Evolutionary conservation across 495 filamentous ascomycete genomes (phyloP), one percentile per base, ranked within the genome.

Genomic region (Acidomyces sp.): DNA sequence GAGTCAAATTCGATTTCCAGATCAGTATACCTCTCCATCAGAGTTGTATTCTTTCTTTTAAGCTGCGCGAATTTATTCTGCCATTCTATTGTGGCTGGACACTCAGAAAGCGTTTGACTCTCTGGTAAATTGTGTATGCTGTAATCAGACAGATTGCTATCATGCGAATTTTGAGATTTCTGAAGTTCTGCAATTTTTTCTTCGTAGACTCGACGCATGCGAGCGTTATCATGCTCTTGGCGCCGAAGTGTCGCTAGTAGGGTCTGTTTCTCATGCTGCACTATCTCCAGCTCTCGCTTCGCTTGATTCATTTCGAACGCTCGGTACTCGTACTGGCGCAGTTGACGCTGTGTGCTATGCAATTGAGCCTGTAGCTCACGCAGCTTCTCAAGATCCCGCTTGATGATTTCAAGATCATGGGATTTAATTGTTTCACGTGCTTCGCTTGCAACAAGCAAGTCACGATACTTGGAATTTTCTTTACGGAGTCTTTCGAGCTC

Each of bases 371-470:
- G 65, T 19, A 83, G 52, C 24, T 63, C 63, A 51, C 75, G 69
- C 27, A 82, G 56, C 47, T 80, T 70, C 46, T 72, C 66, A 12
- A 76, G 63, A 37, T 69, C 69, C 34, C 66, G 62, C 43, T 80
- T 67, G 7, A 75, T 55, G 17, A 72, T 65, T 38, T 72, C 62
- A 29, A 80, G 62, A 31, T 68, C 69, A 44, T 82, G 75, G 36
- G 71, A 64, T 25, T 70, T 62, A 29, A 58, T 53, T 30, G 80
- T 52, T 45, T 77, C 73, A 45, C 71, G 69, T 3, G 69, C 62
- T 55, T 85, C 80, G 6, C 65, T 71, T 34, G 72, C 67, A 12
- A 71, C 66, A 1, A 83, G 62, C 3, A 82, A 55, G 29, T 62
- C 69, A 21, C 62, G 65, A 41, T 83, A 74, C 6, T 57, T 54